Evolutionary conservation across 1,139 yeast genomes (phyloP).

Genomic region (Maudiozyma humilis): DNA sequence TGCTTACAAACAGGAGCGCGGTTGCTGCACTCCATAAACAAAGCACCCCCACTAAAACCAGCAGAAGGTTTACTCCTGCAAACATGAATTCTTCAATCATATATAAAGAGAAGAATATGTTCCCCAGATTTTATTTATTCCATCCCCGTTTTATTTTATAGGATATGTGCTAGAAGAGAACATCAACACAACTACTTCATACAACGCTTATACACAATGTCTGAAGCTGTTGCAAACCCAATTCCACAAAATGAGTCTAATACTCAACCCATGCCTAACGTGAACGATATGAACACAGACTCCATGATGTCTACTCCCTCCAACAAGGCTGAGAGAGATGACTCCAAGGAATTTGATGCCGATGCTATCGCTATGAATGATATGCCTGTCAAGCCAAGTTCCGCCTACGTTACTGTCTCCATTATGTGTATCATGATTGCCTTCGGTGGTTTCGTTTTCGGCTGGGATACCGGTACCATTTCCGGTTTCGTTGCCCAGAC

Average conservation of each 20-base stretch:
- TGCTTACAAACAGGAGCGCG: too few species aligned
- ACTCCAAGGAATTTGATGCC: constrained; percentile 15
- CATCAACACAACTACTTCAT: background rate
- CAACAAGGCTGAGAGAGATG: constrained; percentile 17
- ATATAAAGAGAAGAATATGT: background rate
- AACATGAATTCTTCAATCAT: background rate
- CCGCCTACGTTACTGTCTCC: constrained; percentile 42
- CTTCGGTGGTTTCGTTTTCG: constrained; percentile 15
- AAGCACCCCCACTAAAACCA: background rate
- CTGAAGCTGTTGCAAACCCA: background rate
- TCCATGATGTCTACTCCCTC: constrained; percentile 17
- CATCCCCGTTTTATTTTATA: background rate
- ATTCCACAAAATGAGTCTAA: background rate
- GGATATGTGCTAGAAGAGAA: background rate
- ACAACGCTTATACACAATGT: background rate
- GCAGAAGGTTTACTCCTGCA: background rate
- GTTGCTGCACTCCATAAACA: background rate
- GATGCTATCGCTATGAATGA: constrained; percentile 12
- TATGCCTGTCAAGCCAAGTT: constrained; percentile 17
- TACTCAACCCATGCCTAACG: background rate
- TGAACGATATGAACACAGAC: background rate
- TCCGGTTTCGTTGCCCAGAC: constrained; percentile 13
- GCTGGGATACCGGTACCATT: constrained; percentile 17
- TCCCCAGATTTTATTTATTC: background rate
- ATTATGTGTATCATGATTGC: constrained; percentile 13